A percentile compares a stretch with the other conserved stretches of the same genome.
phyloP scores from a whole-genome alignment of 2,329 filamentous ascomycete species.

The Fusarium sp. region DNA sequence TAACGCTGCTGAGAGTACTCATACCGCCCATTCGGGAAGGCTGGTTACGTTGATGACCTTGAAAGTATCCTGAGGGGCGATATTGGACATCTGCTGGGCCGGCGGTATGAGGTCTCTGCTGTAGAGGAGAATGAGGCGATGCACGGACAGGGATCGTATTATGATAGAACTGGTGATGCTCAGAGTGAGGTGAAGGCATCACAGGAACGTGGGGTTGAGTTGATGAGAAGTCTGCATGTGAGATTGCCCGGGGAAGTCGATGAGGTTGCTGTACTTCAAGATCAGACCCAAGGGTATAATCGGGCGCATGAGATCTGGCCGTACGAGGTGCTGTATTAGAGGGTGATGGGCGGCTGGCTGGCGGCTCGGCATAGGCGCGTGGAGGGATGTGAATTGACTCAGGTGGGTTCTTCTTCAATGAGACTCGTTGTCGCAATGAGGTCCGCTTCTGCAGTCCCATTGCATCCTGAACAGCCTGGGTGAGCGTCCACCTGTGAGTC shows the following conservation, averaged over 20 bases:
- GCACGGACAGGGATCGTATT: constrained; percentile 61
- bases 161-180: constrained; percentile 63
- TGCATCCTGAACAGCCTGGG: constrained; percentile 21
- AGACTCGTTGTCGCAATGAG: constrained; percentile 64
- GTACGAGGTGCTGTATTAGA: constrained; percentile 47
- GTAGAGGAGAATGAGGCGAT: constrained; percentile 70
- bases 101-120: constrained; percentile 67
- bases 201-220: constrained; percentile 37
- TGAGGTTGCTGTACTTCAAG: constrained; percentile 51
- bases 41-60: constrained; percentile 56
- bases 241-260: constrained; percentile 47
- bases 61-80: constrained; percentile 46
- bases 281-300: constrained; percentile 61
- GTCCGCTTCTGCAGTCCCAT: constrained; percentile 49
- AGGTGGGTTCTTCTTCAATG: constrained; percentile 61
- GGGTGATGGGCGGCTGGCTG: constrained; percentile 43
- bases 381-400: constrained; percentile 65
- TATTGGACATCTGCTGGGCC: constrained; percentile 46
- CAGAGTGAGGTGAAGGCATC: constrained; percentile 48
- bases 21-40: constrained; percentile 63
- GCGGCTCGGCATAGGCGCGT: constrained; percentile 34
- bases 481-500: constrained; percentile 30
- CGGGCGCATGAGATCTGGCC: constrained; percentile 46
- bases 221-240: constrained; percentile 44
- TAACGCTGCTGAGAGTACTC: constrained; percentile 67